Base-by-base conservation (phyloP, 495 filamentous ascomycete species). In the Neurospora hispaniola region DNA sequence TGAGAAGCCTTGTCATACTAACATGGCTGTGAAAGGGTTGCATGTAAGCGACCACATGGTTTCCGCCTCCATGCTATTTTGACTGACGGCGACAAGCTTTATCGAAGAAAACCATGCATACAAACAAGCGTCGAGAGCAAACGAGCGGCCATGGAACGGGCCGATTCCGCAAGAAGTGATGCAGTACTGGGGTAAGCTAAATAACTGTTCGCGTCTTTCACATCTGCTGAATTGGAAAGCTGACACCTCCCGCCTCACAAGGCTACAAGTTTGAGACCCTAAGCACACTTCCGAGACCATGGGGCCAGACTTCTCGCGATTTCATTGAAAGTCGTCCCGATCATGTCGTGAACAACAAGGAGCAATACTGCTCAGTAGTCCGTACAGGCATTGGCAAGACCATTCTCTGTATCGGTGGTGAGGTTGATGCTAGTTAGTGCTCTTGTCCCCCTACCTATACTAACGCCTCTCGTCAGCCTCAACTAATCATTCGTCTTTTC, bases 241-340 rank as follows among this genome's bases (percentile, higher is more conserved):
- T 74, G 77, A 77, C 81, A 31, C 5, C 31, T 23, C 23, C 0
- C 38, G 20, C 12, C 10, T 31, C 7, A 59, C 8, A 75, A 96
- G 94, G 96, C 27, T 98, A 98, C 83, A 98, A 98, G 80, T 99
- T 99, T 76, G 96, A 99, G 80, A 90, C 92, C 2, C 81, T 99
- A 2, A 90, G 89, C 42, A 88, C 94, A 18, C 81, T 98, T 4
- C 89, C 90, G 7, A 79, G 86, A 4, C 86, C 89, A 5, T 97
- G 94, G 93, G 89, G 87, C 69, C 83, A 89, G 43, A 89, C 89
- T 7, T 81, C 88, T 3, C 87, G 93, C 66, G 89, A 91, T 3
- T 87, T 89, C 72, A 97, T 99, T 75, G 94, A 98, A 79, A 81
- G 78, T 54, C 89, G 96, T 16, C 88, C 91, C 27, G 75, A 90